A percentile compares a stretch with the other conserved stretches of the same genome.
phyloP scores from a whole-genome alignment of 805 yeast genomes.

The Suhomyces faveliae region DNA sequence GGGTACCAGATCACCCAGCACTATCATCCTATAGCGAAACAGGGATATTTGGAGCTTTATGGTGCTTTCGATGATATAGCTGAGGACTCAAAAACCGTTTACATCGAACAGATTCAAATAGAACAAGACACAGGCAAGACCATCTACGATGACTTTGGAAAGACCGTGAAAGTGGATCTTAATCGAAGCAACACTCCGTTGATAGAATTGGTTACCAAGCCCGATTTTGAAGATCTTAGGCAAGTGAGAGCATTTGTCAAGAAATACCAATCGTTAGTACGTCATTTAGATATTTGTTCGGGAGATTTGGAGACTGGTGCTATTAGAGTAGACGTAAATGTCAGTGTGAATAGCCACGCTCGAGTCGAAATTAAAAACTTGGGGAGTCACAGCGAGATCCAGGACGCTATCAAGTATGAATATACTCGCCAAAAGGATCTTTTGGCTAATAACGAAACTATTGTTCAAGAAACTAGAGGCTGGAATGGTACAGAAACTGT shows the following conservation, averaged over 20 bases:
- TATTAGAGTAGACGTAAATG: constrained; percentile 90
- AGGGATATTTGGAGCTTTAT: constrained; percentile 56
- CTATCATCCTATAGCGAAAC: constrained; percentile 70
- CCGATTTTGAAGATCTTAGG: constrained; percentile 68
- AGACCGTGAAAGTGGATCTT: constrained; percentile 58
- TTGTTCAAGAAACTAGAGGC: constrained; percentile 74
- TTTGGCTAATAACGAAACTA: constrained; percentile 33
- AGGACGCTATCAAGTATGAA: constrained; percentile 72
- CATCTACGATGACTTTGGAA: constrained; percentile 46
- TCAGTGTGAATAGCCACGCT: constrained; percentile 70
- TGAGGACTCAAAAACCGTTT: constrained; percentile 45
- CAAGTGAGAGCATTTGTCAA: constrained; percentile 78
- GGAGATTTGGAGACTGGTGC: constrained; percentile 96
- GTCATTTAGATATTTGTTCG: constrained; percentile 69
- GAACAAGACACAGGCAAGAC: constrained; percentile 96
- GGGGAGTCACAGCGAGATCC: constrained; percentile 78
- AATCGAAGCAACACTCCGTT: constrained; percentile 85
- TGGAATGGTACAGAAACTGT: constrained; percentile 82
- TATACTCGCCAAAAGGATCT: constrained; percentile 62
- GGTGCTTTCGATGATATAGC: constrained; percentile 54
- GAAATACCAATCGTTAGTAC: constrained; percentile 71
- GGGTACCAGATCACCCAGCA: constrained; percentile 96
- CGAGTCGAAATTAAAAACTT: constrained; percentile 89
- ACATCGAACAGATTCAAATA: constrained; percentile 78
- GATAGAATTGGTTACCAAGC: constrained; percentile 87